Percentiles rank a stretch among this genome's conserved stretches.
Evolutionary conservation across 306 rosid species (phyloP).

Genomic region (Dryas drummondii): DNA sequence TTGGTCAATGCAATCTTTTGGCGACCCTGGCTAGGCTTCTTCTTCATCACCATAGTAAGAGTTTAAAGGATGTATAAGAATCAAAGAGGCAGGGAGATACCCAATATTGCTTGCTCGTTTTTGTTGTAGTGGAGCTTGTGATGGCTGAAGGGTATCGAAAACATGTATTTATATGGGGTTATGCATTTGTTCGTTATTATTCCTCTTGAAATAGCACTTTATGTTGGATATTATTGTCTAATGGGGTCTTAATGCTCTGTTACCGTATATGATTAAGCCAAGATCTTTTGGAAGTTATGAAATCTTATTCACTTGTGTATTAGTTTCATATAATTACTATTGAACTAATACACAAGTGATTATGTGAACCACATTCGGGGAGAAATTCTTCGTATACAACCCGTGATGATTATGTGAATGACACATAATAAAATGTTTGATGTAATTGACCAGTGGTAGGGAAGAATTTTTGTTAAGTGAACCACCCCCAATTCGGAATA

Average conservation of each 20-base stretch:
- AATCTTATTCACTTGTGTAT: not conserved
- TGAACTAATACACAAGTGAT: not conserved
- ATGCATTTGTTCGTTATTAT: not conserved
- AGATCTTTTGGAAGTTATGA: not conserved
- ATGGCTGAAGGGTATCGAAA: not conserved
- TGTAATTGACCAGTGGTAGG: too few relatives aligned
- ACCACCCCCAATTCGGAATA: too few relatives aligned
- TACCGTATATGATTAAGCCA: not conserved
- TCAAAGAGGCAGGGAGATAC: not conserved
- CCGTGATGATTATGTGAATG: too few relatives aligned
- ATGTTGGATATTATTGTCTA: not conserved
- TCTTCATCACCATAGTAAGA: not conserved
- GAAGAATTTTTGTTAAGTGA: too few relatives aligned
- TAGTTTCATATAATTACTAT: not conserved
- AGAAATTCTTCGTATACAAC: too few relatives aligned
- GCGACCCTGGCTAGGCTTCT: not conserved
- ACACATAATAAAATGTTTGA: too few relatives aligned
- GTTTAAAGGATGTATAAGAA: not conserved
- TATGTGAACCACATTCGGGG: too few relatives aligned
- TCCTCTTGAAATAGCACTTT: not conserved
- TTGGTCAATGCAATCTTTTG: slow-evolving; percentile 8
- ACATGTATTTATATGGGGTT: not conserved
- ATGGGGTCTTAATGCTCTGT: not conserved
- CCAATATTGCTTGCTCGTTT: not conserved
- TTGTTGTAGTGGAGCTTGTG: not conserved